Evolutionary conservation across 352 stramenopile species (phyloP), one percentile per base, ranked within the genome.

Genomic region (Phytopythium oedochilum): DNA sequence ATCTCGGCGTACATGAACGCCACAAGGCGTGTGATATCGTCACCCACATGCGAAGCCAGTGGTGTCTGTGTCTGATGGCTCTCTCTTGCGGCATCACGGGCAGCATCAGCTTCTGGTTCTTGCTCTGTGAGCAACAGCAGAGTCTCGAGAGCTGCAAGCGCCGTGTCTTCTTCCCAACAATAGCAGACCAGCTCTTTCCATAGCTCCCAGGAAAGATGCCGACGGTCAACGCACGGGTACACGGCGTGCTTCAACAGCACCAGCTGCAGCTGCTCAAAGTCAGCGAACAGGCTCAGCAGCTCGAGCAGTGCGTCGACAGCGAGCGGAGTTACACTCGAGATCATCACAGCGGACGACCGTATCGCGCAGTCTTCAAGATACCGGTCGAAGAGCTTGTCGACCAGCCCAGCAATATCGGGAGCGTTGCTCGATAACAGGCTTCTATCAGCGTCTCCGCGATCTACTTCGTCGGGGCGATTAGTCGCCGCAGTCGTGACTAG

Each of bases 181-280:
- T 65, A 79, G 51, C 73, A 87, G 49, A 89, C 25, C 8, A 86
- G 50, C 58, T 89, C 75, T 25, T 68, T 68, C 78, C 78, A 89
- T 4, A 85, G 44, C 25, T 75, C 68, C 70, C 68, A 86, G 47
- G 81, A 56, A 34, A 89, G 12, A 2, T 61, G 62, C 18, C 68
- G 73, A 34, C 81, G 74, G 6, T 51, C 58, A 36, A 68, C 65
- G 35, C 74, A 53, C 0, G 74, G 72, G 61, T 81, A 73, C 28
- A 84, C 47, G 10, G 72, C 76, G 46, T 87, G 74, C 39, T 87
- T 72, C 14, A 86, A 6, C 15, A 89, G 54, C 5, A 69, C 69
- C 0, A 87, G 44, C 52, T 89, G 70, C 28, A 89, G 49, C 29
- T 69, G 52, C 17, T 63, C 42, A 1, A 75, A 51, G 26, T 61